These are phyloP conservation scores for Xylariaceae sp. DNA, from an alignment of 2,329 filamentous ascomycete species.

Conservation along the genomic window DNA sequence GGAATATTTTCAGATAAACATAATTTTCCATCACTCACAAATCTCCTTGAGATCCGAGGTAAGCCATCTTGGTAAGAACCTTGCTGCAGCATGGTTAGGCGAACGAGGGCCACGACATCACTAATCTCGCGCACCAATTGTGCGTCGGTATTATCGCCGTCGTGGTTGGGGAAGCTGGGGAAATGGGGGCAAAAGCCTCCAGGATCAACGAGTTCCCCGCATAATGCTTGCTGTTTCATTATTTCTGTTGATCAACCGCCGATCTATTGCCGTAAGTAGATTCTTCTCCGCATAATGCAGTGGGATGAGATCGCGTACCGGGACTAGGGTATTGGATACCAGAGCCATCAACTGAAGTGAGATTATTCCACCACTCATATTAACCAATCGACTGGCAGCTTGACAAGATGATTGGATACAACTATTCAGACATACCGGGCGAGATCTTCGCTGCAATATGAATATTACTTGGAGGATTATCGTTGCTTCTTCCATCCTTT, in stretches of 20 bases:
- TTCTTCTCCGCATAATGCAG: constrained; percentile 2
- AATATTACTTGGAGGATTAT: not conserved
- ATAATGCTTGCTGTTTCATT: not conserved
- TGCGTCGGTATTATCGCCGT: too few relatives aligned
- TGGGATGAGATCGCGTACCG: not conserved
- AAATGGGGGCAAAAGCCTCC: not conserved
- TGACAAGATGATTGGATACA: not conserved
- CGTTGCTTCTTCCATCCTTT: too few relatives aligned
- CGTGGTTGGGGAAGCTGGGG: constrained; percentile 15
- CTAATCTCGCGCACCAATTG: too few relatives aligned
- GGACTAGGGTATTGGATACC: not conserved
- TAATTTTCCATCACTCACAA: constrained; percentile 22
- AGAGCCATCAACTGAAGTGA: not conserved
- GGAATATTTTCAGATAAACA: not conserved
- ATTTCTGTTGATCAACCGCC: not conserved
- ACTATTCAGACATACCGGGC: not conserved
- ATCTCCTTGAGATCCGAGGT: not conserved
- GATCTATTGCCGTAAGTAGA: not conserved
- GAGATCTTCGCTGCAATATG: not conserved
- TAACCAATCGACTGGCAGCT: not conserved
- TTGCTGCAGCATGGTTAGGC: not conserved
- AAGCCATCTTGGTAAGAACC: not conserved
- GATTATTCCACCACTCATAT: constrained; percentile 20
- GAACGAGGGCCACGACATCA: not conserved
- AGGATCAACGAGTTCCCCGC: constrained; percentile 4